Base-by-base conservation (phyloP, 495 filamentous ascomycete species). In the Daldinia bambusicola region DNA sequence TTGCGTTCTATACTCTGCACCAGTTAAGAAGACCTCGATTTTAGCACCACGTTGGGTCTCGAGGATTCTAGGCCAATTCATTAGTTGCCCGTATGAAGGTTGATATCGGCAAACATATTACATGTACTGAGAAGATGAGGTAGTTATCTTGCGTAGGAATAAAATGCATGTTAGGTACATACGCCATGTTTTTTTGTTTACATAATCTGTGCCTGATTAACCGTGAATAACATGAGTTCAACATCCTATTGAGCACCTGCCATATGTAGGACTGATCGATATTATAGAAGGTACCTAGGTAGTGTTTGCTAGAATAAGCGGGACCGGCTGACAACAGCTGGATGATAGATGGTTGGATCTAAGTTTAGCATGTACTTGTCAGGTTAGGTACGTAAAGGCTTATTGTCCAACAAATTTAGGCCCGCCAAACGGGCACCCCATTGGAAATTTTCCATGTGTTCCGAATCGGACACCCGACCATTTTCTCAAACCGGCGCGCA, bases 391-490 rank as follows among this genome's bases (percentile, higher is more conserved):
- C 50, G 26, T 22, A 18, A 37, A 5, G 52, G 31, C 37, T 6
- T 6, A 50, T 22, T 45, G 48, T 64, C 71, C 71, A 74, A 74
- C 71, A 74, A 70, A 70, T 48, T 45, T n/a, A 30, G 66, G 38
- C 71, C 71, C 66, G 71, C 71, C 70, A 72, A 72, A 68, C 36
- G 9, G 34, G 6, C 41, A 20, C 13, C 8, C 70, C 70, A 56
- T 56, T 56, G 31, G 26, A 56, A 34, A 56, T 6, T 30, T 65
- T 72, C 65, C 64, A 61, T 53, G 10, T 2, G 7, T 63, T 63
- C 70, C 70, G 70, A 62, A 59, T 61, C 70, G 70, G 70, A 73
- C 70, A 63, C 66, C 70, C 70, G 70, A 61, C 62, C 62, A 52
- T 68, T 66, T 66, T 55, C 55, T 26, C 64, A 65, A 32, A 41